A percentile compares a stretch with the other conserved stretches of the same genome.
These are phyloP conservation scores for Aspergillus felis DNA, from an alignment of 2,329 filamentous ascomycete genomes.

Conservation along the genomic window DNA sequence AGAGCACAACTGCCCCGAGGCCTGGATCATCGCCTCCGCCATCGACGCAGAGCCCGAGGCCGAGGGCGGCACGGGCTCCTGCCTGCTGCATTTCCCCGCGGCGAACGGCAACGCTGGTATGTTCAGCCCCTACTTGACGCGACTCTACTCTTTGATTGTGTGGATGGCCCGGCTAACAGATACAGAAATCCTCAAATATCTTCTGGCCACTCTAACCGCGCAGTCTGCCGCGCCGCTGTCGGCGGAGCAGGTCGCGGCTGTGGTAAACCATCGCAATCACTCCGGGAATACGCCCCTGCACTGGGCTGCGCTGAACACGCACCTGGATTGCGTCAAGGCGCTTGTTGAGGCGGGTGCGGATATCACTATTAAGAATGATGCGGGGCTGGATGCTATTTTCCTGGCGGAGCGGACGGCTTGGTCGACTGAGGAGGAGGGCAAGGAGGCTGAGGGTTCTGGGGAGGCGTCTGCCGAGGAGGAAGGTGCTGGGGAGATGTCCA, in stretches of 20 bases:
- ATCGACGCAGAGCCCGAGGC: conserved; percentile 74
- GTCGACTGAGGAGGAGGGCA: conserved; percentile 48
- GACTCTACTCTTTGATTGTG: not conserved
- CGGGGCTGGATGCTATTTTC: conserved; percentile 76
- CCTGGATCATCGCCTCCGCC: conserved; percentile 65
- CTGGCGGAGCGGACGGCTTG: conserved; percentile 69
- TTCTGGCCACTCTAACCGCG: conserved; percentile 40
- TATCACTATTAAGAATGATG: conserved; percentile 72
- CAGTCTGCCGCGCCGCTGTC: not conserved
- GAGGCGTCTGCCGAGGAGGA: conserved; percentile 7
- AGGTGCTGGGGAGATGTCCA: conserved; percentile 24
- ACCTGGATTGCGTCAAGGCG: conserved; percentile 72
- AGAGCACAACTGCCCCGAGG: conserved; percentile 56
- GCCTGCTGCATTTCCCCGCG: conserved; percentile 78
- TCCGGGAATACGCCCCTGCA: conserved; percentile 89
- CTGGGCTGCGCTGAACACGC: conserved; percentile 89
- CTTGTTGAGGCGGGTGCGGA: conserved; percentile 74
- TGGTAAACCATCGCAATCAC: conserved; percentile 60
- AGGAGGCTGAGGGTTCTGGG: conserved; percentile 5
- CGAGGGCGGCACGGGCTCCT: conserved; percentile 49
- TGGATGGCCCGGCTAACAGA: conserved; percentile 1
- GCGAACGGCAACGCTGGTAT: conserved; percentile 83
- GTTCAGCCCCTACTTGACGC: too few species aligned
- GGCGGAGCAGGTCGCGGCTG: conserved; percentile 17
- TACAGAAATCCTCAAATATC: conserved; percentile 46